These are phyloP conservation scores for Rhizophora mangle DNA, from an alignment of 345 rosid genomes.

Conservation along the genomic window DNA sequence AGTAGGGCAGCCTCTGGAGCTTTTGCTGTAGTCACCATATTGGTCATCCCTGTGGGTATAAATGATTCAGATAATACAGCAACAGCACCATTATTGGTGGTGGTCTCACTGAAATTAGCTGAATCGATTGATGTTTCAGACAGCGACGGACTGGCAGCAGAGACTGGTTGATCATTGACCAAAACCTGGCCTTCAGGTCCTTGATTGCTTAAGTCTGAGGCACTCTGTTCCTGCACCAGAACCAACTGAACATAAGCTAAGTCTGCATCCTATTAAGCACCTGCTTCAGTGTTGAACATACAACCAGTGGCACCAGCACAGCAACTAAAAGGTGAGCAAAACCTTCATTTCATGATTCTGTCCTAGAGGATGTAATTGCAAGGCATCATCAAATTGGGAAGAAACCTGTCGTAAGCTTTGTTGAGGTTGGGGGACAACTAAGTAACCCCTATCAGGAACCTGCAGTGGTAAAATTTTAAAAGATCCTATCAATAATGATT, in stretches of 20 bases:
- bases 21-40: slow-evolving; percentile 36
- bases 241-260: slow-evolving; percentile 19
- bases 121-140: slow-evolving; percentile 37
- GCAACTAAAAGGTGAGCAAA: slow-evolving; percentile 10
- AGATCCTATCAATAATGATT: background rate
- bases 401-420: slow-evolving; percentile 60
- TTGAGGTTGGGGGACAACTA: slow-evolving; percentile 42
- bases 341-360: slow-evolving; percentile 61
- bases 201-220: slow-evolving; percentile 30
- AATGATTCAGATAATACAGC: slow-evolving; percentile 38
- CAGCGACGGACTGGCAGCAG: slow-evolving; percentile 37
- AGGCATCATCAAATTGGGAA: slow-evolving; percentile 58
- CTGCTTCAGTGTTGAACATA: slow-evolving; percentile 5
- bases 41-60: slow-evolving; percentile 39
- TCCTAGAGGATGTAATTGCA: slow-evolving; percentile 46
- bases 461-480: slow-evolving; percentile 27
- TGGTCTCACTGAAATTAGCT: slow-evolving; percentile 29
- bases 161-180: slow-evolving; percentile 46
- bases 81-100: slow-evolving; percentile 28
- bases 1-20: slow-evolving; percentile 50
- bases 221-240: slow-evolving; percentile 46
- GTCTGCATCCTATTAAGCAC: slow-evolving; percentile 3
- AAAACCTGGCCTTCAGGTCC: slow-evolving; percentile 46
- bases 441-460: slow-evolving; percentile 50
- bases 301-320: slow-evolving; percentile 9